These are phyloP conservation scores for Paramecium octaurelia DNA, from an alignment of 73 alveolate species.

Conservation along the genomic window DNA sequence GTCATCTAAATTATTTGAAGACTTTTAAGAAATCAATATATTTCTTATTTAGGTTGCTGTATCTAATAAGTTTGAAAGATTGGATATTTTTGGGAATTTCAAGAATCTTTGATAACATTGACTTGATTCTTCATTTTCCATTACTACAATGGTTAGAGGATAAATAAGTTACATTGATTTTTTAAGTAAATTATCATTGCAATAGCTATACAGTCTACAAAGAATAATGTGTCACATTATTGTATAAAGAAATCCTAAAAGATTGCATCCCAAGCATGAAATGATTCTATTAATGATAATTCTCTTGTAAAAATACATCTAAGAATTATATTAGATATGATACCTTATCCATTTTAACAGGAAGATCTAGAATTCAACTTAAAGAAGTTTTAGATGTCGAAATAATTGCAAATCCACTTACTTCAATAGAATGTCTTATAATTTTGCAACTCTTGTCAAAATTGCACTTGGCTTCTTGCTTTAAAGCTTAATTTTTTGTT, in stretches of 20 bases:
- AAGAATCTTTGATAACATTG: slow-evolving; percentile 47
- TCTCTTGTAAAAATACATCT: slow-evolving; percentile 61
- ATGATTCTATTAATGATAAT: slow-evolving; percentile 46
- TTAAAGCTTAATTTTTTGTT: slow-evolving; percentile 35
- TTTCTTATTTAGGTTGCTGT: slow-evolving; percentile 22
- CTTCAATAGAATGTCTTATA: slow-evolving; percentile 35
- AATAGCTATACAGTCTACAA: slow-evolving; percentile 47
- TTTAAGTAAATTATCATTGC: slow-evolving; percentile 53
- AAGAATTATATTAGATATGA: background rate
- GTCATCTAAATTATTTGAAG: background rate
- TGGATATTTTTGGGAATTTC: background rate
- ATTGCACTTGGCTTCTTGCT: slow-evolving; percentile 56
- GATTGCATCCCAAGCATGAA: slow-evolving; percentile 57
- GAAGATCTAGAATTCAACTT: slow-evolving; percentile 53
- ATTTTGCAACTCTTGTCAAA: slow-evolving; percentile 40
- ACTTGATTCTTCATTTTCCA: slow-evolving; percentile 55
- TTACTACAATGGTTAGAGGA: background rate
- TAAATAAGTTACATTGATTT: background rate
- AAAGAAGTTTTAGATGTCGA: slow-evolving; percentile 40
- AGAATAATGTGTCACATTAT: slow-evolving; percentile 4
- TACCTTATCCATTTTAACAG: slow-evolving; percentile 54
- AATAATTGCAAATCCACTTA: slow-evolving; percentile 48
- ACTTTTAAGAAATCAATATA: background rate
- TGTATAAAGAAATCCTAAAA: slow-evolving; percentile 16
- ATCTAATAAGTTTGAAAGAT: background rate